Evolutionary conservation across 139 green algal species (phyloP).

Genomic region (Dunaliella primolecta): DNA sequence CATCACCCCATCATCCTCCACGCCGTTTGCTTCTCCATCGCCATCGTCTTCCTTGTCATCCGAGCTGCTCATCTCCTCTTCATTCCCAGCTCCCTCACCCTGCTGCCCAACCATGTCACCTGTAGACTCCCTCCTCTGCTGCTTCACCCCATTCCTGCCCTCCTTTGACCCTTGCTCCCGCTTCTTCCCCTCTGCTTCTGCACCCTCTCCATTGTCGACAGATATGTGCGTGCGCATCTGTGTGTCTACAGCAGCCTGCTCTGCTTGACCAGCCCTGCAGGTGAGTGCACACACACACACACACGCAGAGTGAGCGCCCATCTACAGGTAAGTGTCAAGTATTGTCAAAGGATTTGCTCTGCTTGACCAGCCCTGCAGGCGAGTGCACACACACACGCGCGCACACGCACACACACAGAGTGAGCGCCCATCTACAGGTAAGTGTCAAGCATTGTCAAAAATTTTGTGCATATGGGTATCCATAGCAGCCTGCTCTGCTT

Average conservation of each 20-base stretch:
- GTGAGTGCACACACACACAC: no score
- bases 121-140: constrained; percentile 7
- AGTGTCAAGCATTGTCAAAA: no score
- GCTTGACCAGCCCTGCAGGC: background rate
- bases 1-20: background rate
- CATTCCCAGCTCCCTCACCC: background rate
- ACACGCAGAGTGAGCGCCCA: no score
- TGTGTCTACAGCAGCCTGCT: background rate
- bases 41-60: background rate
- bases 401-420: no score
- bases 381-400: no score
- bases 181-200: constrained; percentile 10
- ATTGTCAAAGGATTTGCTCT: no score
- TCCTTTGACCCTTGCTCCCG: background rate
- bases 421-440: no score
- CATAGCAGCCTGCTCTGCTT: background rate
- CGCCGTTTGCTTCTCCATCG: background rate
- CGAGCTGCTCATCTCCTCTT: background rate
- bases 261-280: background rate
- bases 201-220: constrained; percentile 5
- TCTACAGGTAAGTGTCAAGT: no score
- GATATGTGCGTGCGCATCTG: background rate
- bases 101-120: background rate
- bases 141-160: constrained; percentile 12
- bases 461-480: background rate